Conservation (phyloP, 1,139 yeast species). For the Geotrichum siamense region DNA sequence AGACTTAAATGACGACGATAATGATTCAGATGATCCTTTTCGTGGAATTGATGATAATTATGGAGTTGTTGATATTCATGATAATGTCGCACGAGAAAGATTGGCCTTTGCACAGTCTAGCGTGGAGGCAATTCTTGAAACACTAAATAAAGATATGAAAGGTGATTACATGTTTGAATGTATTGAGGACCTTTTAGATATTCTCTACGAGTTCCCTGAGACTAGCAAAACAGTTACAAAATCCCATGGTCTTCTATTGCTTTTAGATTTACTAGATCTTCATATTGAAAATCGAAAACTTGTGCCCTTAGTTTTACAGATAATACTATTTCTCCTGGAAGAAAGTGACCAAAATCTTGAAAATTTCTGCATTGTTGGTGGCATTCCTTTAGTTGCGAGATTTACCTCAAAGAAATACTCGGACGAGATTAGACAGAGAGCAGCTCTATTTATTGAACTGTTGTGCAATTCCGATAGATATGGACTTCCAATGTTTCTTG, state of each 20-base stretch:
- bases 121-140: slow-evolving; percentile 21
- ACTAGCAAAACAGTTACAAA: slow-evolving; percentile 34
- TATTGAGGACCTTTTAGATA: slow-evolving; percentile 7
- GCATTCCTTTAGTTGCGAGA: slow-evolving; percentile 46
- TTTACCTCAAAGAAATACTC: slow-evolving; percentile 40
- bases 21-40: slow-evolving; percentile 29
- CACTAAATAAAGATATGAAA: slow-evolving; percentile 19
- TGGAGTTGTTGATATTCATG: slow-evolving; percentile 22
- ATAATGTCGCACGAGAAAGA: slow-evolving; percentile 26
- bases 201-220: slow-evolving; percentile 20
- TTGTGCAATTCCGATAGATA: slow-evolving; percentile 38
- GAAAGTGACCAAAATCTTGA: slow-evolving; percentile 40
- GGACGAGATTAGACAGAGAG: slow-evolving; percentile 39
- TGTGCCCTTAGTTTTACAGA: slow-evolving; percentile 41
- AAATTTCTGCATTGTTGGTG: slow-evolving; percentile 51
- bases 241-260: slow-evolving; percentile 45
- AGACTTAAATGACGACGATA: slow-evolving; percentile 16
- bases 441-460: slow-evolving; percentile 40
- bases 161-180: slow-evolving; percentile 9
- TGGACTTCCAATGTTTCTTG: slow-evolving; percentile 46
- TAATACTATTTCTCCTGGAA: slow-evolving; percentile 40
- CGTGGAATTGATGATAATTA: slow-evolving; percentile 24
- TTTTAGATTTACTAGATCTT: slow-evolving; percentile 43
- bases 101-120: slow-evolving; percentile 23
- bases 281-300: slow-evolving; percentile 11